Base-by-base conservation (phyloP, 176 grass and related monocot genomes). In the Oryza longistaminata region DNA sequence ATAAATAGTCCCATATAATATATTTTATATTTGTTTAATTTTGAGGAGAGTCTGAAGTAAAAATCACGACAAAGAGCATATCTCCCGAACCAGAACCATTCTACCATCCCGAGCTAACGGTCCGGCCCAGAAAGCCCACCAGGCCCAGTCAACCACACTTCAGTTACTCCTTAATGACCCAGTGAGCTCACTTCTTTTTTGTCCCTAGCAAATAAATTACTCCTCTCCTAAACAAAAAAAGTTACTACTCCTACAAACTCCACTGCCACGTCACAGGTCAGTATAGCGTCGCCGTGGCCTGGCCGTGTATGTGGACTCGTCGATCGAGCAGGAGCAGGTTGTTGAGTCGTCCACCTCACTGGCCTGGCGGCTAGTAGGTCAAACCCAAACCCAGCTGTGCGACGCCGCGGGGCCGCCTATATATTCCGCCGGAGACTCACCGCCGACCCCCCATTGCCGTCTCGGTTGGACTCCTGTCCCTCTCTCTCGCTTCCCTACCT, bases 401-500 rank as follows among this genome's bases (percentile, higher is more conserved):
- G 65, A 70, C 27, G 50, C 1, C 45, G 61, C 19, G 15, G 26
- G 39, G 53, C 44, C 19, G 75, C 21, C 9, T 88, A 88, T 88
- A 88, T 79, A 83, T 76, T 64, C 17, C 50, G 52, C 26, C 65
- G 8, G 27, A 35, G 14, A 60, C 9, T 39, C 74, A 49, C 73
- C 80, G 80, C 42, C 46, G 70, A 64, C 29, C 29, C 14, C 9
- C n/a, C 66, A 64, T 73, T 64, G 33, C 80, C 74, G 58, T 50
- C 49, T 11, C 49, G 9, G 46, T 78, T 88, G 86, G 86, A 88
- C 80, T 52, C 74, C 71, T 42, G 74, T 88, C n/a, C n/a, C 86
- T 83, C 68, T 3, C 6, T 35, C 52, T 31, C 3, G 0, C 13
- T 50, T 37, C 35, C 4, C 43, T 35, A 35, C 34, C 34, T 35